Percentiles rank a stretch among this genome's conserved stretches.
These are phyloP conservation scores for Hypomontagnella submonticulosa DNA, from an alignment of 495 filamentous ascomycete genomes.

Conservation along the genomic window DNA sequence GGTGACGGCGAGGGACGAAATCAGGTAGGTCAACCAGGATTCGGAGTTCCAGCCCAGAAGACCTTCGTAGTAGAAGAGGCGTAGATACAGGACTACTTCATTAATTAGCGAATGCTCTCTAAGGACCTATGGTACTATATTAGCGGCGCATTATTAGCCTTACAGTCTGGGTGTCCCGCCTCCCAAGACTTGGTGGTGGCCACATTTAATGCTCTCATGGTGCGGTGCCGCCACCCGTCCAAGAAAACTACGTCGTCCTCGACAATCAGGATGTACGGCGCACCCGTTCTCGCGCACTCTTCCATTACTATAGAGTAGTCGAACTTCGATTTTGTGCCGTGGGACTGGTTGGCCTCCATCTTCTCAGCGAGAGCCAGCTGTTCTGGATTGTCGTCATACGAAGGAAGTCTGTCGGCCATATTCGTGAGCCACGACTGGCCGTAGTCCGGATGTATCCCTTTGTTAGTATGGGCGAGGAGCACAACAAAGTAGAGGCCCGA, in stretches of 20 bases:
- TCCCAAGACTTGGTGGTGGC: constrained; percentile 44
- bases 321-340: constrained; percentile 42
- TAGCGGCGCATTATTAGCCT: neutral
- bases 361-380: constrained; percentile 38
- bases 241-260: constrained; percentile 68
- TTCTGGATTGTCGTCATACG: constrained; percentile 52
- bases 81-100: constrained; percentile 59
- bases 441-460: constrained; percentile 60
- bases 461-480: constrained; percentile 63
- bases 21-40: constrained; percentile 58
- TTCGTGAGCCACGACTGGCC: constrained; percentile 60
- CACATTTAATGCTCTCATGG: constrained; percentile 51
- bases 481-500: constrained; percentile 59
- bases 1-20: constrained; percentile 45
- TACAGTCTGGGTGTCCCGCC: constrained; percentile 31
- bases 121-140: neutral
- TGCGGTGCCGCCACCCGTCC: constrained; percentile 62
- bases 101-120: neutral
- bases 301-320: constrained; percentile 64
- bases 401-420: constrained; percentile 59
- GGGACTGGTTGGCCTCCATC: constrained; percentile 36
- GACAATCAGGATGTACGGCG: constrained; percentile 62
- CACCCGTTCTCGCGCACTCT: constrained; percentile 57
- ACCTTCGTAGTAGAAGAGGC: constrained; percentile 68
- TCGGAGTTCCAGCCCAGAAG: constrained; percentile 67